Evolutionary conservation across 2,329 filamentous ascomycete genomes (phyloP).

Genomic region (Colletotrichum sp.): DNA sequence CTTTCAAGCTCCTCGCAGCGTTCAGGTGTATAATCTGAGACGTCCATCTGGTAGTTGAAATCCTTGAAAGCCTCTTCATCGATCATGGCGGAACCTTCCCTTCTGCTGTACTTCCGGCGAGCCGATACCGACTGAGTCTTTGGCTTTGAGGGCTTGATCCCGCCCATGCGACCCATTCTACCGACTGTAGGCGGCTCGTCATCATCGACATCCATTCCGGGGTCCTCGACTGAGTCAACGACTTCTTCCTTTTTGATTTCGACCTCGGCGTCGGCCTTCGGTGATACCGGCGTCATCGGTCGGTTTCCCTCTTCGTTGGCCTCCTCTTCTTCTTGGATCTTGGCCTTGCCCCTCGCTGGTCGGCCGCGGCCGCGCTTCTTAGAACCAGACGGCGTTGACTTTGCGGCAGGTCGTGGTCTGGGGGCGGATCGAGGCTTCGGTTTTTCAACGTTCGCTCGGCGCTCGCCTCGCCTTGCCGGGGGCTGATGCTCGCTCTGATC

Average conservation of each 20-base stretch:
- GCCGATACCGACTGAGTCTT: conserved; percentile 81
- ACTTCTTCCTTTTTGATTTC: conserved; percentile 34
- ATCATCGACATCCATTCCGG: conserved; percentile 38
- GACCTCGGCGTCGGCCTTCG: conserved; percentile 39
- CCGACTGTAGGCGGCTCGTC: conserved; percentile 40
- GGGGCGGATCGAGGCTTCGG: conserved; percentile 46
- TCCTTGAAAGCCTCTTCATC: conserved; percentile 90
- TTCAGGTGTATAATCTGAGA: conserved; percentile 88
- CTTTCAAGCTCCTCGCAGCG: conserved; percentile 94
- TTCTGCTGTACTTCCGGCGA: conserved; percentile 83
- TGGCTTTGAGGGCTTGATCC: conserved; percentile 54
- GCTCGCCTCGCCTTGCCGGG: conserved; percentile 85
- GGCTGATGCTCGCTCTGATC: conserved; percentile 96
- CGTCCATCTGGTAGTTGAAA: conserved; percentile 89
- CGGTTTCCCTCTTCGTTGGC: conserved; percentile 24
- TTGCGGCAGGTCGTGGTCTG: conserved; percentile 28
- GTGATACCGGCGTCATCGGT: conserved; percentile 19
- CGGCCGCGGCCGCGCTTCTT: conserved; percentile 47
- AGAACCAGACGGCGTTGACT: conserved; percentile 32
- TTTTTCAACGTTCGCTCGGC: conserved; percentile 66
- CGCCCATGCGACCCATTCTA: conserved; percentile 52
- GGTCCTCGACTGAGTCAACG: conserved; percentile 57
- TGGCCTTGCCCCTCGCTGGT: conserved; percentile 40
- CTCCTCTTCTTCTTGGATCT: conserved; percentile 42
- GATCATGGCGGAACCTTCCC: conserved; percentile 78